A percentile compares a stretch with the other conserved stretches of the same genome.
Evolutionary conservation across 2,329 filamentous ascomycete species (phyloP).

Genomic region (Penicillium sp.): DNA sequence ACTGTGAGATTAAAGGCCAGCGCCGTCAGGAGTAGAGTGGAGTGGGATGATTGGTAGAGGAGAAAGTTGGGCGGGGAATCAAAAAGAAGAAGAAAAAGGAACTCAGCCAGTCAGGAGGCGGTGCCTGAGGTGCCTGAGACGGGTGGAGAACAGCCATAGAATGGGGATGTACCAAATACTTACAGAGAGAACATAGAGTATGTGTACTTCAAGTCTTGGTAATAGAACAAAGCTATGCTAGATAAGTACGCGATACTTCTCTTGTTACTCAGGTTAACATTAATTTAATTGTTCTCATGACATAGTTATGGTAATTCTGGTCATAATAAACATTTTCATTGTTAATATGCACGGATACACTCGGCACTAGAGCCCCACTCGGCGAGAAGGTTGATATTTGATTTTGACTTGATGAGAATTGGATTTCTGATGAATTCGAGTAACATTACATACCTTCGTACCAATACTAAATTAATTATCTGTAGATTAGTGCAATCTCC

Average conservation of each 20-base stretch:
- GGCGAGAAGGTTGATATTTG: background rate
- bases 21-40: background rate
- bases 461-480: background rate
- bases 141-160: background rate
- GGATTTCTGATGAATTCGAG: too few relatives aligned
- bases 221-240: too few relatives aligned
- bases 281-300: too few relatives aligned
- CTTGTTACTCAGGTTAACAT: too few relatives aligned
- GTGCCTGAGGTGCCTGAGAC: slow-evolving; percentile 8
- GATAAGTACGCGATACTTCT: too few relatives aligned
- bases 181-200: background rate
- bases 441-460: background rate
- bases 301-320: too few relatives aligned
- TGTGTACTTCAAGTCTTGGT: too few relatives aligned
- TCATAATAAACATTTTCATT: too few relatives aligned
- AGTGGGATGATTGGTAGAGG: slow-evolving; percentile 3
- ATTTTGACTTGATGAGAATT: too few relatives aligned
- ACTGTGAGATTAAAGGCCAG: slow-evolving; percentile 11
- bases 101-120: background rate
- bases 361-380: background rate
- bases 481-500: slow-evolving; percentile 10
- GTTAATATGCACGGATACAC: too few relatives aligned
- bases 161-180: background rate
- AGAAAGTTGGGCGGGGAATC: background rate
- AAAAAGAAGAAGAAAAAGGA: background rate